Percentiles rank a stretch among this genome's conserved stretches.
Evolutionary conservation across 176 grass and related monocot genomes (phyloP).

Genomic region (Musa beccarii): DNA sequence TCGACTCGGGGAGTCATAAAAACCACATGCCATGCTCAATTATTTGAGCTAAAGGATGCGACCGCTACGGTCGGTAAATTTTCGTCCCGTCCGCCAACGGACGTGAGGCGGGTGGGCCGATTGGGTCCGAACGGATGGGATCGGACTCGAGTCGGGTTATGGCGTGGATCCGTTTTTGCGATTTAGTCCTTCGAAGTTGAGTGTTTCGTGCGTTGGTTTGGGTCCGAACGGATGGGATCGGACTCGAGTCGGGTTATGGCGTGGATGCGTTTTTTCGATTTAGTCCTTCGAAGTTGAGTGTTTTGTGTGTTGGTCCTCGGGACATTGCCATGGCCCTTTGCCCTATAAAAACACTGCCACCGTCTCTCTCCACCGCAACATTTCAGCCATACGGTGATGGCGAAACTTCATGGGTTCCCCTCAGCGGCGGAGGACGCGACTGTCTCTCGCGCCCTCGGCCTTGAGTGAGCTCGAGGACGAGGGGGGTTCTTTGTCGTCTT

Average conservation of each 20-base stretch:
- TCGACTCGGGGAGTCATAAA: neutral
- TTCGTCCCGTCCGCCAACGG: too few species aligned
- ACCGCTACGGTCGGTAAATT: neutral
- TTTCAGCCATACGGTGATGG: neutral
- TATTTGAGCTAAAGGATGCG: neutral
- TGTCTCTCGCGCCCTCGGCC: neutral
- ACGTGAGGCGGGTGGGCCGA: too few species aligned
- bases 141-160: too few species aligned
- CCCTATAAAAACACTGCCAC: neutral
- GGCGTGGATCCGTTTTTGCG: too few species aligned
- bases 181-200: too few species aligned
- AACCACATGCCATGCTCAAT: constrained; percentile 4
- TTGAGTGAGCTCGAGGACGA: neutral
- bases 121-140: too few species aligned
- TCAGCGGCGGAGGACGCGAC: neutral
- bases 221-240: too few species aligned
- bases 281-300: too few species aligned
- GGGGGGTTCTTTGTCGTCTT: too few species aligned
- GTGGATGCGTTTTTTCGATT: too few species aligned
- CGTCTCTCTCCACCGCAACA: neutral
- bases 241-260: too few species aligned
- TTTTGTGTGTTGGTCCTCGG: neutral
- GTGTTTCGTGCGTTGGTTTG: too few species aligned
- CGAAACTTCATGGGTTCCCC: neutral
- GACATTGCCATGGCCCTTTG: neutral